Evolutionary conservation across 2,329 filamentous ascomycete species (phyloP), one percentile per base, ranked within the genome.

Genomic region (Fusarium sp.): DNA sequence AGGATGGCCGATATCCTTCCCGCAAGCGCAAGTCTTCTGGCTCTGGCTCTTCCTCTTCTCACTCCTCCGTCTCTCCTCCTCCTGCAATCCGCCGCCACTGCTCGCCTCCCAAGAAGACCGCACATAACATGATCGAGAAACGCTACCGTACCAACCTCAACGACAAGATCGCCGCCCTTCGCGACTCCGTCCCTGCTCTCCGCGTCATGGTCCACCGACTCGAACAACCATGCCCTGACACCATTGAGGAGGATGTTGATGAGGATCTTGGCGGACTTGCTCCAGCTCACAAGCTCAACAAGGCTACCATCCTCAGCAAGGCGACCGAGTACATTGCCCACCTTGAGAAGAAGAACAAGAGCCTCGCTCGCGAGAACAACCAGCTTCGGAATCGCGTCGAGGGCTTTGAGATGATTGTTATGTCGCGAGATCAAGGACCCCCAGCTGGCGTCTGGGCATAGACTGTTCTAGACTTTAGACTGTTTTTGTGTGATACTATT

Each of bases 111-210:
- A 97, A 97, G 85, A 97, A 97, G 85, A 94, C 94, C 21, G 93
- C 94, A 1, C 94, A 98, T 81, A 97, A 97, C 80, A 94, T 97
- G 85, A 97, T 98, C 68, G 94, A 98, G 82, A 97, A 97, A 84
- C 86, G 94, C 68, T 98, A 98, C 79, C 90, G 94, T 73, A 97
- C 93, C 51, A 98, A 98, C 74, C 84, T 98, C 59, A 97, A 98
- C 77, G 94, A 97, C 77, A 98, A 97, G 83, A 97, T 98, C 74
- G 91, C 93, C 51, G 93, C 94, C 62, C 84, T 98, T 61, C 87
- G 94, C 73, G 93, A 97, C 78, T 96, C 93, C 72, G 93, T 98
- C 10, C 94, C 94, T 4, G 94, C 92, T 77, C 83, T 98, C 49
- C 89, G 94, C 51, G 91, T 93, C 71, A 92, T 94, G 87, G 75